Evolutionary conservation across 345 rosid species (phyloP).

Genomic region (Microcos paniculata): DNA sequence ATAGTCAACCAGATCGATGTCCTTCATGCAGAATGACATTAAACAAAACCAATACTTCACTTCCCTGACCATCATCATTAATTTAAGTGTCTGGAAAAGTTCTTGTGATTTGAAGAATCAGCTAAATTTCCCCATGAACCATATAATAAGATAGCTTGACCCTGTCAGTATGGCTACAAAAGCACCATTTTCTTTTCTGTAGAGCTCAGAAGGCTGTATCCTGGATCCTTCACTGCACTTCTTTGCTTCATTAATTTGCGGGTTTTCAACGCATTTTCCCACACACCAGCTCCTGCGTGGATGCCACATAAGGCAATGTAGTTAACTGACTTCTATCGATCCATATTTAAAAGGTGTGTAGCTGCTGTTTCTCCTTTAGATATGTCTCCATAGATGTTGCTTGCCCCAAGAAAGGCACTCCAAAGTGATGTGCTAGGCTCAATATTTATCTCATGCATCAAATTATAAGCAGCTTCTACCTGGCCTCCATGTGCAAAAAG

Average conservation of each 20-base stretch:
- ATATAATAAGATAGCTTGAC: not conserved
- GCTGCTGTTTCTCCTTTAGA: slow-evolving; percentile 55
- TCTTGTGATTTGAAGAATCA: not conserved
- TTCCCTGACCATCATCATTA: not conserved
- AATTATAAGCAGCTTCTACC: slow-evolving; percentile 52
- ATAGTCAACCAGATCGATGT: not conserved
- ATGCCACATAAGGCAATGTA: slow-evolving; percentile 60
- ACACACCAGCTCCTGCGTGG: slow-evolving; percentile 53
- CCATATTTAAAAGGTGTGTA: slow-evolving; percentile 42
- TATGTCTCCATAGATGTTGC: slow-evolving; percentile 43
- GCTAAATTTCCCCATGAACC: not conserved
- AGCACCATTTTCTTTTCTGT: slow-evolving; percentile 22
- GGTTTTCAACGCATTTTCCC: slow-evolving; percentile 47
- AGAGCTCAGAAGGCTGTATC: slow-evolving; percentile 54
- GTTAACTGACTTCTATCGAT: slow-evolving; percentile 49
- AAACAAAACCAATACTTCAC: not conserved
- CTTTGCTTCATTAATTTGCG: slow-evolving; percentile 48
- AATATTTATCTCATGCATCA: slow-evolving; percentile 39
- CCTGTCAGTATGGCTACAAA: slow-evolving; percentile 26
- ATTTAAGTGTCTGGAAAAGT: not conserved
- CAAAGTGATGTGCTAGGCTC: slow-evolving; percentile 58
- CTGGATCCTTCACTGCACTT: slow-evolving; percentile 49
- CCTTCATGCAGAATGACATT: not conserved
- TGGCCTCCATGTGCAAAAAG: slow-evolving; percentile 64
- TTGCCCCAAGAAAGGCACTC: slow-evolving; percentile 64